Percentiles rank a stretch among this genome's conserved stretches.
phyloP scores from a whole-genome alignment of 2,329 filamentous ascomycete genomes.

The Teratosphaeria destructans region DNA sequence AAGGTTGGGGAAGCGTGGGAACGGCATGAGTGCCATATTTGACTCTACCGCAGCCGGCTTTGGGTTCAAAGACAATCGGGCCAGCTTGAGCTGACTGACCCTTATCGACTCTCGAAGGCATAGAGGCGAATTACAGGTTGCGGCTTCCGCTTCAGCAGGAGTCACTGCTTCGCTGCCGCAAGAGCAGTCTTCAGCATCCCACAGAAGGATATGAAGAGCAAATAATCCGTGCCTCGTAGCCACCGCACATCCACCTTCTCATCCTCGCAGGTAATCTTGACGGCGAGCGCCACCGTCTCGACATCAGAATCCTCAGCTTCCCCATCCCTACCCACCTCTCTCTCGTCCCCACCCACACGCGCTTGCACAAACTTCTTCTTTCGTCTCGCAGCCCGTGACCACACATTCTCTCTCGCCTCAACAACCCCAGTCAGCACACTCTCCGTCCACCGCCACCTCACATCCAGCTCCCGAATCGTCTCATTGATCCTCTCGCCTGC shows the following conservation, averaged over 20 bases:
- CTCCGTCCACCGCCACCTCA: slow-evolving; percentile 56
- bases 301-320: slow-evolving; percentile 22
- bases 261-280: slow-evolving; percentile 29
- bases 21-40: background rate
- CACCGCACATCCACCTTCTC: slow-evolving; percentile 47
- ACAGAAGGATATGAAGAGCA: slow-evolving; percentile 77
- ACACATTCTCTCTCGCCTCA: slow-evolving; percentile 60
- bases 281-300: slow-evolving; percentile 28
- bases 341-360: background rate
- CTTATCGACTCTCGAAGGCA: background rate
- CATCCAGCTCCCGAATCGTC: slow-evolving; percentile 45
- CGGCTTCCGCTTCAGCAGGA: background rate
- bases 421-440: slow-evolving; percentile 48
- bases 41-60: background rate
- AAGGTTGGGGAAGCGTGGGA: background rate
- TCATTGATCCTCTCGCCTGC: slow-evolving; percentile 31
- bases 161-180: background rate
- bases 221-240: slow-evolving; percentile 63
- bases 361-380: slow-evolving; percentile 24
- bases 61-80: background rate
- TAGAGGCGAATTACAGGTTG: background rate
- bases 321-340: slow-evolving; percentile 16
- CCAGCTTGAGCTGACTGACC: background rate
- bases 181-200: slow-evolving; percentile 57
- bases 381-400: slow-evolving; percentile 63